Evolutionary conservation across 306 rosid species (phyloP), one percentile per base, ranked within the genome.

Genomic region (Quercus aquifolioides): DNA sequence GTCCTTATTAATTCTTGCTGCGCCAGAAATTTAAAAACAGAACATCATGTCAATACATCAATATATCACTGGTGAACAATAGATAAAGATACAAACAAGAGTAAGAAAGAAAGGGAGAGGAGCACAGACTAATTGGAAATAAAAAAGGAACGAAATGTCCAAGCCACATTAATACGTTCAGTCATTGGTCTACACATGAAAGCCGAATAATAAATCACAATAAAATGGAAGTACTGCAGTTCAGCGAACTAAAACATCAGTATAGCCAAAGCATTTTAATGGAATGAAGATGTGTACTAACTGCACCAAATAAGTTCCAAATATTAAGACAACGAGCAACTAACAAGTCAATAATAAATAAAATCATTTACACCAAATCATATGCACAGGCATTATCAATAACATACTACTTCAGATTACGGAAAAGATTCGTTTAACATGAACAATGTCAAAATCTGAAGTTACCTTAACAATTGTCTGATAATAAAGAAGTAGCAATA

Each of bases 1-100:
- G 96, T 96, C 88, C 99, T 86, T 79, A 93, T 90, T 83, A 96
- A 85, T 78, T 96, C 99, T 96, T 96, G 87, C 99, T 93, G 97
- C 83, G 84, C 74, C 77, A 85, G 60, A 74, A 76, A 58, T 80
- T 74, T 35, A 78, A 71, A 82, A 55, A 20, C 71, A 30, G 62
- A 79, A 83, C 72, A 71, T 79, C 76, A 81, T 84, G 81, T 25
- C 67, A 70, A 38, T 30, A 38, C 17, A 64, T 28, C 30, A 43
- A 31, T 64, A n/a, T 30, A 30, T 28, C 18, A 6, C 11, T 64
- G 43, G 46, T 64, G 70, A 30, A 15, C 9, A 28, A 28, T 1
- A 25, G 2, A 60, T 26, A 59, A 59, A 30, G 21, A 26, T 28
- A 31, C 38, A 17, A 28, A 30, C 15, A 17, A 28, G 20, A 30